Evolutionary conservation across 306 rosid genomes (phyloP), one percentile per base, ranked within the genome.

Genomic region (Cucurbita maxima): DNA sequence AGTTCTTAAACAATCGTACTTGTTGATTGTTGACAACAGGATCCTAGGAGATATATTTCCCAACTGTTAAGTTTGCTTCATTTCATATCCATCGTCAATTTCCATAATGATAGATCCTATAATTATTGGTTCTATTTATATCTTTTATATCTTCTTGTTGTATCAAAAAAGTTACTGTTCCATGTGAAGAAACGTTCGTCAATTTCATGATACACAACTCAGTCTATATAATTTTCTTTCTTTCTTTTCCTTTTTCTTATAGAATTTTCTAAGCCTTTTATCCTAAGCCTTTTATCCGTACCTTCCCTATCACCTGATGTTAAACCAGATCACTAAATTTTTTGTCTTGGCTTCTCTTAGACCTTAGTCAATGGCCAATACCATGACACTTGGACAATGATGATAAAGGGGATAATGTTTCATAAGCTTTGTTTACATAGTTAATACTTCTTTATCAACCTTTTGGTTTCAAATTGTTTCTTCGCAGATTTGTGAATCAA

Each of bases 401-500:
- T 8, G 30, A 56, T 56, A n/a, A 25, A 30, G 6, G 63, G 63
- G 11, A 15, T 59, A 13, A 10, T 59, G 19, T 59, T 59, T 59
- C 67, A 59, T 59, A 34, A 34, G 67, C 67, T 34, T 7, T 6
- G 6, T 34, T 14, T 59, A 7, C 18, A 41, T 43, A 1, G 5
- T 66, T 19, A 19, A 41, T 40, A 19, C 16, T 20, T 47, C 36
- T 22, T 68, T 45, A 20, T 4, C 25, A 41, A 64, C 53, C 56
- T 25, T 73, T 40, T 56, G 58, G n/a, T 45, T 70, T 60, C 76
- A 48, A 43, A 30, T 30, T 66, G 79, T 40, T 55, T 75, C 43
- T 80, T 74, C 59, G 51, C 82, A 94, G 98, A 78, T 90, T 37
- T 94, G 98, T 67, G 95, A 89, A 76, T 71, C 84, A 74, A 87